These are phyloP conservation scores for Cucumis melo DNA, from an alignment of 306 rosid species.

Conservation along the genomic window DNA sequence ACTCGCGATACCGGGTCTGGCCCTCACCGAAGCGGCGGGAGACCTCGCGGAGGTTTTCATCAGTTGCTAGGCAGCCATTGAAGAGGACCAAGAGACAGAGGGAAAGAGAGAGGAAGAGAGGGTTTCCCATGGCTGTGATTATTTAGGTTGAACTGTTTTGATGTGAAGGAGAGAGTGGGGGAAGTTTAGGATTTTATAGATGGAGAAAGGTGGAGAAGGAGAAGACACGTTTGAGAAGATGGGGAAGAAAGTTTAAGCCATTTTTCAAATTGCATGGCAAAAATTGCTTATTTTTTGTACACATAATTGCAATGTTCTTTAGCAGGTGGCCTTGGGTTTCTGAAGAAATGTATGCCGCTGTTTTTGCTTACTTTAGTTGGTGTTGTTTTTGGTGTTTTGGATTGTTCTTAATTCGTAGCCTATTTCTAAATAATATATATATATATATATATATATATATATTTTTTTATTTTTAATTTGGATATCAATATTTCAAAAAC, in stretches of 20 bases:
- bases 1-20: slow-evolving; percentile 9
- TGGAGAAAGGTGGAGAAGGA: not conserved
- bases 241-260: not conserved
- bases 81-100: slow-evolving; percentile 23
- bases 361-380: not conserved
- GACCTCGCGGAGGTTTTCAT: not conserved
- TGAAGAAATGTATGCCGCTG: not conserved
- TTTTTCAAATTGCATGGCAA: slow-evolving; percentile 1
- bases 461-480: not conserved
- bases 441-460: no score
- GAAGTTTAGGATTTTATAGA: not conserved
- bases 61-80: slow-evolving; percentile 21
- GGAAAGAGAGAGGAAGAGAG: slow-evolving; percentile 22
- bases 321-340: not conserved
- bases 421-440: no score
- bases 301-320: not conserved
- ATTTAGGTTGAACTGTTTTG: not conserved
- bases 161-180: not conserved
- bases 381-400: not conserved
- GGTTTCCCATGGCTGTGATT: slow-evolving; percentile 29
- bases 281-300: not conserved
- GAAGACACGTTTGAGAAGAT: not conserved
- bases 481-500: no score
- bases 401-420: not conserved
- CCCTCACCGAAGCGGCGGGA: slow-evolving; percentile 2